Base-by-base conservation (phyloP, 805 yeast species). In the Kodamaea neixiangensis region DNA sequence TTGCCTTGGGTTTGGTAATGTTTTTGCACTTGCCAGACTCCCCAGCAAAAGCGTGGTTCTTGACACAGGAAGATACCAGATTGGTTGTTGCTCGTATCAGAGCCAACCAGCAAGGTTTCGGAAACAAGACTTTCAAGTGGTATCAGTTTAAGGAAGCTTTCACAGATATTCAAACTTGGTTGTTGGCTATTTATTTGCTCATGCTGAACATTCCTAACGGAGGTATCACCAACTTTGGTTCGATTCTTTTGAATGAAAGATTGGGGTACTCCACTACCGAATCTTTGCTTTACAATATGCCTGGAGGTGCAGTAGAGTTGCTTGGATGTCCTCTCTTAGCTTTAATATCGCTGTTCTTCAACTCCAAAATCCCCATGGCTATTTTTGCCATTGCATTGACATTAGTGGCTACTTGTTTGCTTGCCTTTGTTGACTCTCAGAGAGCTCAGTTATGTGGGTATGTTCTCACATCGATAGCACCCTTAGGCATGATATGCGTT, bases 1-100 rank as follows among this genome's bases (percentile, higher is more conserved):
- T 83, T 5, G 59, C 77, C 11, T 58, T 81, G 11, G 87, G 87
- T 6, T 46, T 77, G 7, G 48, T 75, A 9, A 71, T 82, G 51
- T 63, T 65, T 40, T 55, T 80, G 48, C 80, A 79, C 63, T 60
- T 86, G 46, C 88, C 89, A 13, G 83, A 81, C 55, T 64, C 70
- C 31, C 89, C 89, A n/a, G 55, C 62, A 1, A 55, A 52, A 1
- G 67, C 66, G 2, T 60, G 63, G 61, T 62, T 63, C 41, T 55
- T 64, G 35, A 58, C 53, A 19, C 62, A 60, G 19, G 54, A 52
- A n/a, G 66, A 62, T 17, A 58, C 77, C 52, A 44, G 65, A 15
- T 61, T 76, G 11, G 64, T 78, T 40, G 80, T 81, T 34, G 80
- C 75, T 63, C 75, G 84, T 57, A 80, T 79, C 54, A 77, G 83